Conservation (phyloP, 805 yeast genomes). For the Candida ortonii region DNA sequence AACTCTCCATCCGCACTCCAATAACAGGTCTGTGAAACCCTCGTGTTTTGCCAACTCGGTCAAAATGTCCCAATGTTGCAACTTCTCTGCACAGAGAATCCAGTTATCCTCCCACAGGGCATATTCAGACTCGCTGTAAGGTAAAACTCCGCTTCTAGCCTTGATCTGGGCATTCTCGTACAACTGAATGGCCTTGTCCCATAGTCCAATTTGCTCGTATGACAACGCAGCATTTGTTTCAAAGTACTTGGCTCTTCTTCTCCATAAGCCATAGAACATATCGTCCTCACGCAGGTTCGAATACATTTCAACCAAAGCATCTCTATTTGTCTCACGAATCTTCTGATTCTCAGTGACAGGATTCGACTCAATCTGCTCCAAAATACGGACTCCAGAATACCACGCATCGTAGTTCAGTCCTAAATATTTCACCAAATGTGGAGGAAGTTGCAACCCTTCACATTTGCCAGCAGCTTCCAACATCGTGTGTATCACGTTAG, state of each 20-base stretch:
- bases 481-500: conserved; percentile 82
- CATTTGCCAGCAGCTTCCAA: conserved; percentile 80
- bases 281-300: conserved; percentile 89
- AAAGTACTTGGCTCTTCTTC: conserved; percentile 89
- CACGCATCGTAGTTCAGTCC: conserved; percentile 87
- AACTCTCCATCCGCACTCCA: conserved; percentile 99
- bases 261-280: conserved; percentile 97
- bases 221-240: conserved; percentile 93
- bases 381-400: conserved; percentile 81
- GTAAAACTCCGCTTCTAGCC: conserved; percentile 91
- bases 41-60: conserved; percentile 97
- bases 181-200: conserved; percentile 90
- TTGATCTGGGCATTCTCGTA: conserved; percentile 97
- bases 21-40: conserved; percentile 87
- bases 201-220: conserved; percentile 90
- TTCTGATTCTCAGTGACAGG: conserved; percentile 58
- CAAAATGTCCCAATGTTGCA: conserved; percentile 96
- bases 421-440: conserved; percentile 85
- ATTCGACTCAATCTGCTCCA: conserved; percentile 61
- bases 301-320: conserved; percentile 87
- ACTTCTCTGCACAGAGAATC: conserved; percentile 94
- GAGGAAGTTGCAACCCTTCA: conserved; percentile 78
- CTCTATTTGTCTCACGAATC: conserved; percentile 81
- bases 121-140: conserved; percentile 93
- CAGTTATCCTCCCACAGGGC: conserved; percentile 98